Percentiles rank a stretch among this genome's conserved stretches.
phyloP scores from a whole-genome alignment of 2,329 filamentous ascomycete genomes.

The Pseudogymnoascus sp. region DNA sequence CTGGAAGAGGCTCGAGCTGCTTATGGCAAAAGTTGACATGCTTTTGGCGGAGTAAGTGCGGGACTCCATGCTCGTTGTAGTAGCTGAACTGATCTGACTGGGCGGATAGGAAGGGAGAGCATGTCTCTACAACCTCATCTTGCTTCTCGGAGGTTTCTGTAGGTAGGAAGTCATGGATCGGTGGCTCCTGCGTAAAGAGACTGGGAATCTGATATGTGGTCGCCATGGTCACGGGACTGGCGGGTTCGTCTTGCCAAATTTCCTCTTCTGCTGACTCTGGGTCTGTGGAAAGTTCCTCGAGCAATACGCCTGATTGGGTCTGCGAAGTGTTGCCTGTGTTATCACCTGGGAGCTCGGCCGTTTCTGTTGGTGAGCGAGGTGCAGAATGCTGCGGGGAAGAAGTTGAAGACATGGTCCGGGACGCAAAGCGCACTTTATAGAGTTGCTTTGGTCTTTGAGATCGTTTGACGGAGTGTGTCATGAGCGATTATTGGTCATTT shows the following conservation, averaged over 20 bases:
- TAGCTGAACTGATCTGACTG: constrained; percentile 38
- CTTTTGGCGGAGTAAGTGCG: constrained; percentile 57
- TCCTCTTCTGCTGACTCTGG: constrained; percentile 7
- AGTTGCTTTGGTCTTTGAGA: constrained; percentile 18
- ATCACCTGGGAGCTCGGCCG: not conserved
- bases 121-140: constrained; percentile 58
- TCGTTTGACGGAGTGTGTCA: constrained; percentile 27
- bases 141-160: constrained; percentile 64
- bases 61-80: constrained; percentile 66
- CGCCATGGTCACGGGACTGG: constrained; percentile 8
- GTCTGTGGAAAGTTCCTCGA: not conserved
- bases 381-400: not conserved
- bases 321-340: not conserved
- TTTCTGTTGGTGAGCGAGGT: not conserved
- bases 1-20: constrained; percentile 54
- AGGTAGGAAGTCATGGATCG: constrained; percentile 54
- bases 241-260: constrained; percentile 6
- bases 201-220: constrained; percentile 35
- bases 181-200: constrained; percentile 50
- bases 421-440: constrained; percentile 25
- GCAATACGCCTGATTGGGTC: not conserved
- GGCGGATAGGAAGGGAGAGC: constrained; percentile 57
- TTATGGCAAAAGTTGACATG: constrained; percentile 56
- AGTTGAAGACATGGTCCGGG: constrained; percentile 17
- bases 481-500: constrained; percentile 18